These are phyloP conservation scores for Metschnikowia dekortorum DNA, from an alignment of 805 yeast species.

Conservation along the genomic window DNA sequence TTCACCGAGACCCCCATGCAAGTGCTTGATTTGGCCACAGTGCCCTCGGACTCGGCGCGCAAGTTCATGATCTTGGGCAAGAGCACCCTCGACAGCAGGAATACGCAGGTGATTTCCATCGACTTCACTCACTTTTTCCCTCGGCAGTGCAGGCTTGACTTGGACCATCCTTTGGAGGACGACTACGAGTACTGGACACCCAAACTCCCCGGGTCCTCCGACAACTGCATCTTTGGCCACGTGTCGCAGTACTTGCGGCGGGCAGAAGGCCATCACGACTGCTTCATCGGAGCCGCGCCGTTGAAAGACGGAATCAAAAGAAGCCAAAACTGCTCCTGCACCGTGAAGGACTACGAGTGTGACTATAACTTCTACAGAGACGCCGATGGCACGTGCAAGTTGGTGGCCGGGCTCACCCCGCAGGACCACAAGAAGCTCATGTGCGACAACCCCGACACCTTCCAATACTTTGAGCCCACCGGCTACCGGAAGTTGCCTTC, in stretches of 20 bases:
- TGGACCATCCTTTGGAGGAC: slow-evolving; percentile 37
- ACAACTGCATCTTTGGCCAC: slow-evolving; percentile 41
- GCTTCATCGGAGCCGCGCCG: slow-evolving; percentile 65
- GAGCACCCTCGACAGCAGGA: slow-evolving; percentile 30
- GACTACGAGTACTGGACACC: slow-evolving; percentile 45
- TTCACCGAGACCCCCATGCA: slow-evolving; percentile 55
- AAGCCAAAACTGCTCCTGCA: slow-evolving; percentile 71
- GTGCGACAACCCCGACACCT: slow-evolving; percentile 53
- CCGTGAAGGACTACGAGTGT: slow-evolving; percentile 88
- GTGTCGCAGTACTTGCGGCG: slow-evolving; percentile 40
- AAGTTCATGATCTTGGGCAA: slow-evolving; percentile 60
- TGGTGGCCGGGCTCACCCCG: slow-evolving; percentile 70
- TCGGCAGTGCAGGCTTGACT: slow-evolving; percentile 41
- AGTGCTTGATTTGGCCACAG: slow-evolving; percentile 76
- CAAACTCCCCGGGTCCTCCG: slow-evolving; percentile 30
- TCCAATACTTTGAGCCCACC: slow-evolving; percentile 81
- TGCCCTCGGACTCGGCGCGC: slow-evolving; percentile 86
- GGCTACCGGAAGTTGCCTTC: slow-evolving; percentile 87
- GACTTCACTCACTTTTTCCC: slow-evolving; percentile 34
- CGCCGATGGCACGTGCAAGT: slow-evolving; percentile 77
- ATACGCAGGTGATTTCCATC: slow-evolving; percentile 39
- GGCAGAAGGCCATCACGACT: slow-evolving; percentile 46
- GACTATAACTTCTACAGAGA: slow-evolving; percentile 77
- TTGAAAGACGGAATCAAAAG: slow-evolving; percentile 53
- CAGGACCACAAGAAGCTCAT: slow-evolving; percentile 53